Evolutionary conservation across 2,329 filamentous ascomycete genomes (phyloP), one percentile per base, ranked within the genome.

Genomic region (Simplicillium sp.): DNA sequence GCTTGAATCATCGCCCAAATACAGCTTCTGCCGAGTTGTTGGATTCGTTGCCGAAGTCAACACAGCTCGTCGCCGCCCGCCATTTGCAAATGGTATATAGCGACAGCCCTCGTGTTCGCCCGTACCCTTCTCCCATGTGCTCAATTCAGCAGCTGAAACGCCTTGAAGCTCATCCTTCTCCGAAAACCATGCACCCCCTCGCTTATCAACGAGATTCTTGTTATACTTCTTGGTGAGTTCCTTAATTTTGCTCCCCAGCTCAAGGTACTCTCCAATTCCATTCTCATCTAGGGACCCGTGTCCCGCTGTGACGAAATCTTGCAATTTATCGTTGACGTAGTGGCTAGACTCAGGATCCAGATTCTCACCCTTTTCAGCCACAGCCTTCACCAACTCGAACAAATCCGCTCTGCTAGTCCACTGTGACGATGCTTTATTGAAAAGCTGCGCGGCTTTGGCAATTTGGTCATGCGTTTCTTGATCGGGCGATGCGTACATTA

Each of bases 401-500:
- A 38, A 14, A 29, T 32, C 29, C 12, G n/a, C 37, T 31, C 29
- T 16, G 2, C 25, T 16, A n/a, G 17, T 12, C 37, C 37, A 38
- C n/a, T n/a, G 8, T n/a, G 25, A 11, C 37, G 29, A 25, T n/a
- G 37, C 37, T 17, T 31, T 29, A 15, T 31, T 29, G 15, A 29
- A 25, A 16, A 38, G 25, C 15, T 25, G 15, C 25, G 25, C 17
- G n/a, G 37, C 37, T 11, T 14, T 29, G 12, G 25, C 25, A n/a
- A 38, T 25, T 31, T 25, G 25, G n/a, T 33, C 37, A 8, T 38
- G 37, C 9, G 29, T 16, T 9, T 9, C 29, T 31, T 13, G 8
- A n/a, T 38, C 37, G 17, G 37, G 37, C 9, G 37, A 31, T 16
- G 25, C 37, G 13, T 38, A 38, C 29, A 29, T 29, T 31, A 38